Base-by-base conservation (phyloP, 2,329 filamentous ascomycete genomes). In the Fusarium xylarioides region DNA sequence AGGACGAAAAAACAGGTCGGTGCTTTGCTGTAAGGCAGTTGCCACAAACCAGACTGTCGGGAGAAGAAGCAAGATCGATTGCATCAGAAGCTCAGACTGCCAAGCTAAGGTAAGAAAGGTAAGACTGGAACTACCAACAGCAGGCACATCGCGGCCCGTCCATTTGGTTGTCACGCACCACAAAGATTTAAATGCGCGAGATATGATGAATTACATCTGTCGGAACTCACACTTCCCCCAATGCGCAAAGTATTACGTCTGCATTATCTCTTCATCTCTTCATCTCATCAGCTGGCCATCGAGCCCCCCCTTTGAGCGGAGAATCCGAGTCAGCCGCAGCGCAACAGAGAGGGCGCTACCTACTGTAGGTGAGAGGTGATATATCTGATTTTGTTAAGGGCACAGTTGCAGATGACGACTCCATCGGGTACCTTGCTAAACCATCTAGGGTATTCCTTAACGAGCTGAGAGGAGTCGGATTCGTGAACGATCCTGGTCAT, bases 351-450 rank as follows among this genome's bases (percentile, higher is more conserved):
- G 47, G 35, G 38, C 65, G 58, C 65, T 58, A 69, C 50, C 16
- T 47, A 34, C 38, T 67, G 63, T 67, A 46, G 63, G 35, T 49
- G 68, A 73, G 52, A 70, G 70, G 49, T 73, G 70, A 73, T 73
- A 47, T 69, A 62, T 73, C 70, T 55, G 40, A 66, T 73, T 64
- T 44, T 42, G 26, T 57, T 37, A 55, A 66, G 64, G 44, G 40
- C 34, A 37, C 28, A 54, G 58, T 37, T 52, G 52, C 64, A 46
- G 64, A 58, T 49, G 44, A 55, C 43, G 42, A 66, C 57, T 60
- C 69, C 64, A 58, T 73, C 54, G 34, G 54, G 40, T 56, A 38
- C 49, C 40, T 37, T 49, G 32, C 46, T 63, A 64, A 38, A n/a
- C 42, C 23, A 64, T 47, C 50, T 58, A 35, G 56, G 50, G 50